These are phyloP conservation scores for Coemansia sp. DNA, from an alignment of 192 early-diverging fungal genomes.

Conservation along the genomic window DNA sequence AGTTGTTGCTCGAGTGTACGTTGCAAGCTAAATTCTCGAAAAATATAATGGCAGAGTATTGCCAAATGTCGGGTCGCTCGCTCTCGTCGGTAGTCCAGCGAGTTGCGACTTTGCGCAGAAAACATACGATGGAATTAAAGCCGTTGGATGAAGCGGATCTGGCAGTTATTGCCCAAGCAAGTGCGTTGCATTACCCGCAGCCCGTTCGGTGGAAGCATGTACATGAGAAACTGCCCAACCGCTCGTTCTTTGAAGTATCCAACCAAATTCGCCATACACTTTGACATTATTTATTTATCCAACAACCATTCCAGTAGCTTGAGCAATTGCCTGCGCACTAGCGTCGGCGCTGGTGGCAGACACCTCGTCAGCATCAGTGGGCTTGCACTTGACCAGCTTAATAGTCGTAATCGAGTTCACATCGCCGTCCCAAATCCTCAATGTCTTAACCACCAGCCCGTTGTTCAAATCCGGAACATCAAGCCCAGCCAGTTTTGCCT, in stretches of 20 bases:
- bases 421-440: constrained; percentile 51
- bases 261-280: background rate
- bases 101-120: background rate
- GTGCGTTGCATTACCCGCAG: background rate
- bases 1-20: background rate
- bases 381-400: constrained; percentile 39
- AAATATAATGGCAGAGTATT: background rate
- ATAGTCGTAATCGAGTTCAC: constrained; percentile 48
- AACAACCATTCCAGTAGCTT: background rate
- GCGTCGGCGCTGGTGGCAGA: background rate
- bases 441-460: constrained; percentile 26
- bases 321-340: background rate
- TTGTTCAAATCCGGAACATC: constrained; percentile 47
- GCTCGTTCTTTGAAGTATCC: background rate
- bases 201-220: background rate
- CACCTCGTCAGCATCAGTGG: background rate
- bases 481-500: constrained; percentile 34
- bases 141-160: background rate
- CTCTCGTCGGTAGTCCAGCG: background rate
- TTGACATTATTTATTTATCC: constrained; percentile 1
- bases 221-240: background rate
- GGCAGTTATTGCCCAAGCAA: background rate
- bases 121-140: background rate
- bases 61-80: background rate
- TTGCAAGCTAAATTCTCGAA: background rate